A percentile compares a stretch with the other conserved stretches of the same genome.
Evolutionary conservation across 768 basidiomycete species (phyloP).

Genomic region (Lanmaoa rubissima): DNA sequence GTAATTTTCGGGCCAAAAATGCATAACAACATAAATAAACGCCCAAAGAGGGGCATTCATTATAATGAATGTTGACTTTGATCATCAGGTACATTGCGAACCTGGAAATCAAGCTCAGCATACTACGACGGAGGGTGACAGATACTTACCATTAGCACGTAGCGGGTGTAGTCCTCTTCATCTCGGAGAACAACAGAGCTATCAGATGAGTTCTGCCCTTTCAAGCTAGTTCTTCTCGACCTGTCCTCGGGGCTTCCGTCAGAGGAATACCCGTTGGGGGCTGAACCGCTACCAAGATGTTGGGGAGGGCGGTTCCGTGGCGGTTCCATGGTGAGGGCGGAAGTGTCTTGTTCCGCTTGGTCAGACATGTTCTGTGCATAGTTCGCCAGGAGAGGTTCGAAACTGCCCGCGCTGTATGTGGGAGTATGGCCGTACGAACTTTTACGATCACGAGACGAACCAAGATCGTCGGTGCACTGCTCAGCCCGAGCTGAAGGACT

Average conservation of each 20-base stretch:
- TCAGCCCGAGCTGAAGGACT: constrained; percentile 42
- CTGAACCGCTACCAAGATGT: neutral
- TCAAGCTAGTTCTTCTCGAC: constrained; percentile 25
- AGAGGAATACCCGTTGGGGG: constrained; percentile 7
- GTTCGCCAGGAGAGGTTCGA: constrained; percentile 56
- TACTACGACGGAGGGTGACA: neutral
- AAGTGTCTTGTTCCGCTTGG: constrained; percentile 24
- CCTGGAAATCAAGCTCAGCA: constrained; percentile 36
- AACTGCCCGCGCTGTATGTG: constrained; percentile 54
- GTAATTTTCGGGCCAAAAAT: constrained; percentile 5
- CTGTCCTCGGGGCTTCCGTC: constrained; percentile 28
- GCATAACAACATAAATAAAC: constrained; percentile 8
- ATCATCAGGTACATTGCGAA: constrained; percentile 54
- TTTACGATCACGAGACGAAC: constrained; percentile 30
- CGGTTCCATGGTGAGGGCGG: constrained; percentile 15
- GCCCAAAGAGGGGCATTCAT: constrained; percentile 2
- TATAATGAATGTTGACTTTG: constrained; percentile 34
- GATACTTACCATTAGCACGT: constrained; percentile 51
- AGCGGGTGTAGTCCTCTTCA: constrained; percentile 55
- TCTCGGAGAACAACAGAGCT: constrained; percentile 37
- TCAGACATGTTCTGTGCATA: constrained; percentile 34
- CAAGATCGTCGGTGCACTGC: constrained; percentile 17
- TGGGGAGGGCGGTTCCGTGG: constrained; percentile 31
- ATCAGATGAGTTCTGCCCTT: constrained; percentile 20
- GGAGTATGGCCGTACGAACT: constrained; percentile 42